Evolutionary conservation across 257 asterid genomes (phyloP), one percentile per base, ranked within the genome.

Genomic region (Cinchona pubescens): DNA sequence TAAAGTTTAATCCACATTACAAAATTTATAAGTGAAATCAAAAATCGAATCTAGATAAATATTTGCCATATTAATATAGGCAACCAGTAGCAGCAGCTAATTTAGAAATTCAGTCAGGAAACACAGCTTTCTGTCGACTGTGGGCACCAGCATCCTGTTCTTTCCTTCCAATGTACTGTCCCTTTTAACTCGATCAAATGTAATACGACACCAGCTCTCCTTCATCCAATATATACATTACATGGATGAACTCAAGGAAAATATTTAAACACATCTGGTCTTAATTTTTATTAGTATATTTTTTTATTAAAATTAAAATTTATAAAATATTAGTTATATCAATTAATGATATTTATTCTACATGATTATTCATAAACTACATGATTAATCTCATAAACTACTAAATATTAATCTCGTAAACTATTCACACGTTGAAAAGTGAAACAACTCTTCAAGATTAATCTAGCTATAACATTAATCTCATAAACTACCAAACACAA

Each of bases 161-260:
- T 91, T 85, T 67, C 89, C 84, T 79, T 76, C 85, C 67, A 68
- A 78, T 84, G 89, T 80, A 82, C 79, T 82, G 87, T 89, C 94
- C 82, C 86, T 85, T 82, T 82, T 80, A 78, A 34, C 58, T 66
- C 64, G 53, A 48, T 34, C 32, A 48, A 45, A 38, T n/a, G n/a
- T n/a, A n/a, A n/a, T n/a, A n/a, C n/a, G n/a, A n/a, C 23, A 79
- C 73, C 69, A 65, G 43, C 51, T 5, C 64, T 67, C 7, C 32
- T 27, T 25, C 56, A 30, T 40, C 46, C 48, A n/a, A n/a, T 66
- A 59, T 29, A 42, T 65, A 73, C 13, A 8, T 67, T 35, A 53
- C 76, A 72, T 69, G 38, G 40, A 62, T 27, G 23, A 71, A 60
- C 62, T 70, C n/a, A n/a, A n/a, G n/a, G n/a, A n/a, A n/a, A n/a